Base-by-base conservation (phyloP, 2,329 filamentous ascomycete genomes). In the Claviceps africana region DNA sequence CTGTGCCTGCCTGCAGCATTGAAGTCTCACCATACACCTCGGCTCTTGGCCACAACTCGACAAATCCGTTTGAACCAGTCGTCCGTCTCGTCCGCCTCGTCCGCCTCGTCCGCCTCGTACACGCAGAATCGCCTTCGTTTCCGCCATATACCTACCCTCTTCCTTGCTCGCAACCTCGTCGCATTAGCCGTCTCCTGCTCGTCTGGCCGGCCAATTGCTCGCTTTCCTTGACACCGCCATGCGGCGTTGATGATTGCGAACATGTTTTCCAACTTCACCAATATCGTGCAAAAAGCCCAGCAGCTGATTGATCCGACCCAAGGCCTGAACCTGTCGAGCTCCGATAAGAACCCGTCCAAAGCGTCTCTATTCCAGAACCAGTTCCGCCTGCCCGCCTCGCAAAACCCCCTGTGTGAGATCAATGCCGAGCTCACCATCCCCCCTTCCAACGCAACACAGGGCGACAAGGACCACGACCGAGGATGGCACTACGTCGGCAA, bases 371-470 rank as follows among this genome's bases (percentile, higher is more conserved):
- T 97, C 73, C 89, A 93, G 72, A 85, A 86, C 67, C 93, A 98
- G 70, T 98, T 98, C 73, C 88, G 93, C 59, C 84, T 98, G 35
- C 93, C 93, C 46, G 82, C 88, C 64, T 85, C 88, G 40, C 91
- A 98, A 70, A 90, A 86, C 56, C 93, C 93, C 52, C 78, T 97
- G 53, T 89, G 94, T 71, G 93, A 98, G 74, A 96, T 98, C 70
- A 89, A 86, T 55, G 90, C 93, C 64, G 93, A 98, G 73, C 81
- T 98, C 55, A 94, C 89, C 53, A 86, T 98, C 54, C 83, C 85
- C 52, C 82, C 80, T 56, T 80, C 81, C 57, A 86, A 84, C 67
- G 78, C 73, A 59, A 82, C 77, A 55, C 79, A 83, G 48, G 83
- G 84, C 55, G 86, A 88, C 60, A 83, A 83, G 67, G 78, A 83